These are phyloP conservation scores for Macaranga tanarius DNA, from an alignment of 441 rosid genomes.

Conservation along the genomic window DNA sequence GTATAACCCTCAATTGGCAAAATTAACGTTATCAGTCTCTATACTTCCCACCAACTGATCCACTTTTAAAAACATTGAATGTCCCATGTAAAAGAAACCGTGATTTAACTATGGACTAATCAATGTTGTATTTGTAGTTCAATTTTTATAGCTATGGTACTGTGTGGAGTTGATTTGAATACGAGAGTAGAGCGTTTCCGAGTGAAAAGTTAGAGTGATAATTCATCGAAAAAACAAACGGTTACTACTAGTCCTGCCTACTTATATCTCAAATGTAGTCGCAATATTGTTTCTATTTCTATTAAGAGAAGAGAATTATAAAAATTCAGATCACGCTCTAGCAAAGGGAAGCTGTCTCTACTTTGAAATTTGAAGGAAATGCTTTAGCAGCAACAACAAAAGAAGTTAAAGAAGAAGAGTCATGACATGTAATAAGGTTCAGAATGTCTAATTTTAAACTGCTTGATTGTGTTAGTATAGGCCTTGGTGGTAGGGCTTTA, in stretches of 20 bases:
- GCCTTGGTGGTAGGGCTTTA: constrained; percentile 86
- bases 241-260: constrained; percentile 17
- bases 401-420: constrained; percentile 45
- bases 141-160: constrained; percentile 44
- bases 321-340: no score
- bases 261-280: constrained; percentile 23
- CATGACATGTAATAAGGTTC: constrained; percentile 66
- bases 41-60: no score
- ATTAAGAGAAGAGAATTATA: constrained; percentile 21
- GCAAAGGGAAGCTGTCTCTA: constrained; percentile 29
- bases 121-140: no score
- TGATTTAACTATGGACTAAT: no score
- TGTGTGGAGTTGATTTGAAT: constrained; percentile 39
- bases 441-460: constrained; percentile 71
- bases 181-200: constrained; percentile 36
- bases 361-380: constrained; percentile 42
- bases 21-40: no score
- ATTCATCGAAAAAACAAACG: constrained; percentile 33
- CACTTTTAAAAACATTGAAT: no score
- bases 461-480: constrained; percentile 75
- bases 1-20: no score
- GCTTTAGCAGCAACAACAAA: constrained; percentile 20
- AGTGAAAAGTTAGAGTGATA: constrained; percentile 31
- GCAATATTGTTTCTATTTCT: neutral
- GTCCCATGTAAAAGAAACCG: no score